A percentile compares a stretch with the other conserved stretches of the same genome.
phyloP scores from a whole-genome alignment of 176 grass and related monocot species.

The Themeda triandra region DNA sequence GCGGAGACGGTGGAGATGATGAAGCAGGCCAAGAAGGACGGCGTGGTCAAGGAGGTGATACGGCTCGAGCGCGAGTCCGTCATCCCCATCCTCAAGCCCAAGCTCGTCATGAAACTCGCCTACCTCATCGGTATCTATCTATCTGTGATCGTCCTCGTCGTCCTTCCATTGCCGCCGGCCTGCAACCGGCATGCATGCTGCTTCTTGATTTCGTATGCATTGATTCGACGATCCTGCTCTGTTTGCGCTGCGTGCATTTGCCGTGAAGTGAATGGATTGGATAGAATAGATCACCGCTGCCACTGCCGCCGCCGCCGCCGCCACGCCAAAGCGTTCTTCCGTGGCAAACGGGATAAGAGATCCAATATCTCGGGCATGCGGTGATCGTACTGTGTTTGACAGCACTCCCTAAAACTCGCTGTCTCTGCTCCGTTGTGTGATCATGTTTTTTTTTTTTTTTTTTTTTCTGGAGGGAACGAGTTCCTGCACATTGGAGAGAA shows the following conservation, averaged over 20 bases:
- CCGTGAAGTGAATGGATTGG: not conserved
- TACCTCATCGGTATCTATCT: slow-evolving; percentile 50
- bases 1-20: slow-evolving; percentile 42
- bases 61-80: slow-evolving; percentile 83
- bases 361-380: not conserved
- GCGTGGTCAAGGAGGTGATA: slow-evolving; percentile 66
- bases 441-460: not conserved
- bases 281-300: not conserved
- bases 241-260: not conserved
- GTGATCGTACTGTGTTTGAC: not conserved
- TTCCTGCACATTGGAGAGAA: not conserved
- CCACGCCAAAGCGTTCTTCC: no score
- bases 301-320: no score
- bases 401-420: not conserved
- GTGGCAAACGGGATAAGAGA: not conserved
- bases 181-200: not conserved
- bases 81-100: slow-evolving; percentile 85
- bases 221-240: no score
- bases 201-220: not conserved
- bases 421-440: not conserved
- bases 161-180: not conserved
- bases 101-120: slow-evolving; percentile 66
- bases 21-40: slow-evolving; percentile 36
- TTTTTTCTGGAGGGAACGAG: not conserved
- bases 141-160: no score